Evolutionary conservation across 768 basidiomycete species (phyloP), one percentile per base, ranked within the genome.

Genomic region (Boletus barrowsii): DNA sequence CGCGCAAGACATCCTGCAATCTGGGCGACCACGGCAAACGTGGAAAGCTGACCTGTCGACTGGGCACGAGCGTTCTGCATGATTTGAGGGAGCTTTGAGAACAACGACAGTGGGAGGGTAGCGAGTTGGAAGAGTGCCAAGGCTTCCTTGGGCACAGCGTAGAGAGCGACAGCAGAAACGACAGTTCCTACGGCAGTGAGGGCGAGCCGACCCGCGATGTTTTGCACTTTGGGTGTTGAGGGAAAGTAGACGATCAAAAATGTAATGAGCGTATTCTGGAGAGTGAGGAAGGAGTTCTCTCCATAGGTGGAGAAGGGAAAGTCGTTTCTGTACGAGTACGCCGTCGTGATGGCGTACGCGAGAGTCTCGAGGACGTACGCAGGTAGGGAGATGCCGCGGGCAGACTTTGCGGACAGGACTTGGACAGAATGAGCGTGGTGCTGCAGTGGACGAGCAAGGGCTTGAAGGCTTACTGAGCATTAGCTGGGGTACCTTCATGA

Each of bases 221-320:
- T 57, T 44, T 64, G 68, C 3, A 54, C 48, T 30, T 66, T 65
- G 17, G 62, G 62, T 10, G 64, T 44, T 5, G 71, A 62, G 9
- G 82, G 78, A 65, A 88, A 87, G 69, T 75, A 74, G 47, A 94
- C 79, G 71, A 96, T 96, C 61, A 95, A 83, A 64, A 93, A 78
- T 15, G 92, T 93, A 68, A 98, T 93, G 73, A 90, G 56, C 62
- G 87, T 76, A 75, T 96, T 93, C 72, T 96, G 93, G 54, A 93
- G 65, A 30, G 91, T 86, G 46, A 98, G 80, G 83, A 98, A 98
- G 53, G 94, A 69, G 76, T 96, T 98, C 72, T 99, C 97, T 65
- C 97, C 97, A 56, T 98, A 99, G 1, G 97, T 98, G 18, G 91
- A 93, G 78, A 98, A 97, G 0, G 97, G 93, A 72, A 95, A 98